These are phyloP conservation scores for Boletus insuetus DNA, from an alignment of 768 basidiomycete genomes.

Conservation along the genomic window DNA sequence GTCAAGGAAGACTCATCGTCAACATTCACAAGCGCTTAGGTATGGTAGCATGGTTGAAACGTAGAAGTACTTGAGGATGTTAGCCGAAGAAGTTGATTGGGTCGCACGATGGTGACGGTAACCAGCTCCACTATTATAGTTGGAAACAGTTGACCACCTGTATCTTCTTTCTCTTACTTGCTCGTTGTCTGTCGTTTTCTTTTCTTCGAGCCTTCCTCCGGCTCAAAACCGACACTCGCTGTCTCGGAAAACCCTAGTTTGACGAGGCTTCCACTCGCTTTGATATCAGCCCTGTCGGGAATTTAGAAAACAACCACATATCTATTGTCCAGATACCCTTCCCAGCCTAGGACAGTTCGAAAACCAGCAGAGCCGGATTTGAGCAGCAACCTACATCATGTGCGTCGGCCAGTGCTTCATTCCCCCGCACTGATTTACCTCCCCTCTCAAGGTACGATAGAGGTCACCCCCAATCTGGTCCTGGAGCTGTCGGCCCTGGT, in stretches of 20 bases:
- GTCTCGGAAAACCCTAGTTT: conserved; percentile 19
- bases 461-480: conserved; percentile 49
- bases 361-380: conserved; percentile 47
- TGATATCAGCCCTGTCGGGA: conserved; percentile 13
- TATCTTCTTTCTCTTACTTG: background rate
- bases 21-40: too few species aligned
- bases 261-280: conserved; percentile 31
- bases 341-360: conserved; percentile 35
- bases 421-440: conserved; percentile 7
- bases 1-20: too few species aligned
- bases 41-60: too few species aligned
- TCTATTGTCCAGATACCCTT: conserved; percentile 24
- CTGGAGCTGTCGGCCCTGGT: conserved; percentile 51
- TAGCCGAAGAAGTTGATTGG: conserved; percentile 19
- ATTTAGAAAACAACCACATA: conserved; percentile 1
- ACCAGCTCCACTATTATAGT: conserved; percentile 13
- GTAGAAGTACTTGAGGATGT: background rate
- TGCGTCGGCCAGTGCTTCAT: conserved; percentile 37
- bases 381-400: conserved; percentile 64
- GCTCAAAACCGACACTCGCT: conserved; percentile 16
- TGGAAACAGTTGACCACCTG: background rate
- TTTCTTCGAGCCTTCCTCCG: conserved; percentile 4
- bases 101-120: conserved; percentile 21
- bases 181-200: conserved; percentile 2
- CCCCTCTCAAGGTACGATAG: conserved; percentile 54